Percentiles rank a stretch among this genome's conserved stretches.
These are phyloP conservation scores for Fusarium setosum DNA, from an alignment of 2,329 filamentous ascomycete species.

Conservation along the genomic window DNA sequence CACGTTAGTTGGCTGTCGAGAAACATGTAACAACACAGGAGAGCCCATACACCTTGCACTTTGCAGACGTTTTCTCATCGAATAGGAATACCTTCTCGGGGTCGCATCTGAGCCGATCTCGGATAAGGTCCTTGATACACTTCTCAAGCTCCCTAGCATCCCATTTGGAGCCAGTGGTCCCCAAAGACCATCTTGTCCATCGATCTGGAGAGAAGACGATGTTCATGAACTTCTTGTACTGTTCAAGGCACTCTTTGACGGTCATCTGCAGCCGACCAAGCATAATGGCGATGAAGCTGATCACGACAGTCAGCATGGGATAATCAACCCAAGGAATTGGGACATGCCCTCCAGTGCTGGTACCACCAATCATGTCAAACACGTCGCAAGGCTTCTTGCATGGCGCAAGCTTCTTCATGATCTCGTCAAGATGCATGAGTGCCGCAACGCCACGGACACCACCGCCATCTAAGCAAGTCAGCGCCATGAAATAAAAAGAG, in stretches of 20 bases:
- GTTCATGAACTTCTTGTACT: conserved; percentile 14
- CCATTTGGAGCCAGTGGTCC: background rate
- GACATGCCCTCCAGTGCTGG: conserved; percentile 39
- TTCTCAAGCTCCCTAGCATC: background rate
- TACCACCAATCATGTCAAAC: conserved; percentile 48
- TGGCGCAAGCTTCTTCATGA: conserved; percentile 35
- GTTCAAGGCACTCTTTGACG: conserved; percentile 2
- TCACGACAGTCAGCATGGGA: background rate
- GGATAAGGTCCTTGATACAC: background rate
- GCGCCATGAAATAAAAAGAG: background rate
- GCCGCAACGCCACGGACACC: conserved; percentile 44
- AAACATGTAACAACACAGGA: background rate
- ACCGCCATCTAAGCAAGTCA: conserved; percentile 10
- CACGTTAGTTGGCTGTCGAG: background rate
- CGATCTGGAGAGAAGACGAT: background rate
- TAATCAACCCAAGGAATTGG: background rate
- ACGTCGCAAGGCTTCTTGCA: conserved; percentile 39
- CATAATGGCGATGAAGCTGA: conserved; percentile 52
- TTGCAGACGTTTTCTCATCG: background rate
- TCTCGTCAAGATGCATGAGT: conserved; percentile 41
- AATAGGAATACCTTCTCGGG: background rate
- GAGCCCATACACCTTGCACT: background rate
- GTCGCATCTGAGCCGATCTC: background rate
- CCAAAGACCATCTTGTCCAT: background rate
- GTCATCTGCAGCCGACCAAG: conserved; percentile 45